These are phyloP conservation scores for Colletotrichum sojae DNA, from an alignment of 2,329 filamentous ascomycete genomes.

Conservation along the genomic window DNA sequence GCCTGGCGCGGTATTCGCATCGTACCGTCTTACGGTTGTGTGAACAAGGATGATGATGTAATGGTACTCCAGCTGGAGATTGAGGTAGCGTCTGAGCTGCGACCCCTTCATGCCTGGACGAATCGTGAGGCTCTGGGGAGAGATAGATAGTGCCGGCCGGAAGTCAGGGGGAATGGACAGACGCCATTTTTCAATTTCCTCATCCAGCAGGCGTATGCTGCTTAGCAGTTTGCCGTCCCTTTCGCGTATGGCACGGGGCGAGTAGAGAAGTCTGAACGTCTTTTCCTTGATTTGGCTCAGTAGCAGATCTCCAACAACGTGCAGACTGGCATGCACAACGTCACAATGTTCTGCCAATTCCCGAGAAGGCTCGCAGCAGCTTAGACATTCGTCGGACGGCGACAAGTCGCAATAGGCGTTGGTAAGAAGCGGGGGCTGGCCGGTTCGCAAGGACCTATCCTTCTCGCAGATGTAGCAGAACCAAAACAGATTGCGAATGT, in stretches of 20 bases:
- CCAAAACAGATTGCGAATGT: constrained; percentile 45
- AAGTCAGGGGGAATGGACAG: constrained; percentile 43
- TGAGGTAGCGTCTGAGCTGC: background rate
- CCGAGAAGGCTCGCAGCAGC: background rate
- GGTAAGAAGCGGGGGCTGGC: constrained; percentile 43
- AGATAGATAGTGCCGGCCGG: constrained; percentile 22
- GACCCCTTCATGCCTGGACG: background rate
- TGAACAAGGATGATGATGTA: constrained; percentile 42
- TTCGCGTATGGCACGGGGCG: background rate
- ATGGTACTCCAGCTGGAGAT: constrained; percentile 43
- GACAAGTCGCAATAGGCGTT: constrained; percentile 4
- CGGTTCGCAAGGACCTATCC: constrained; percentile 44
- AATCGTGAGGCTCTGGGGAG: background rate
- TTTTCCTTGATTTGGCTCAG: constrained; percentile 20
- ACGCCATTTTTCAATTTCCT: constrained; percentile 52
- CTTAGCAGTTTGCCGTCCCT: constrained; percentile 37
- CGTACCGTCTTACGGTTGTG: constrained; percentile 42
- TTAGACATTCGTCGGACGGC: background rate
- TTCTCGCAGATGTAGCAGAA: constrained; percentile 48
- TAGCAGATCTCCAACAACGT: constrained; percentile 1
- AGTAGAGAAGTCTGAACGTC: constrained; percentile 17
- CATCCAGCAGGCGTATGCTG: constrained; percentile 47
- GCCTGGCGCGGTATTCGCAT: constrained; percentile 16
- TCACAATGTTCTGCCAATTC: background rate
- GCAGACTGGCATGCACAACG: background rate